Evolutionary conservation across 2,329 filamentous ascomycete genomes (phyloP).

Genomic region (Hymenoscyphus fructigenus): DNA sequence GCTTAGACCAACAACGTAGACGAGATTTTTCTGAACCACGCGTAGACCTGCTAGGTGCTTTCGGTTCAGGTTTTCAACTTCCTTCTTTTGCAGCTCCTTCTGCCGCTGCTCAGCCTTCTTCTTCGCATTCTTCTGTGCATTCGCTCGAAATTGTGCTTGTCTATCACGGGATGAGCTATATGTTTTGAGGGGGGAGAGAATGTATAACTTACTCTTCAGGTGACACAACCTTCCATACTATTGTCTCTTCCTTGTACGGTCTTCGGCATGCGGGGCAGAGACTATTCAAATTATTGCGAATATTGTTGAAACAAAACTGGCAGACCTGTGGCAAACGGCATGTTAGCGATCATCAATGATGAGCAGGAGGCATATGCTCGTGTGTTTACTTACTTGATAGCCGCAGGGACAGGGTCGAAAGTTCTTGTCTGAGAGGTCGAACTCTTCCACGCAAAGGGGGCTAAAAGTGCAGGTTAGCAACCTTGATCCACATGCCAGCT

Average conservation of each 20-base stretch:
- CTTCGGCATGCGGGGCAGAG: constrained; percentile 95
- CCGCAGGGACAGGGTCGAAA: constrained; percentile 97
- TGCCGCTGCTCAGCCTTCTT: constrained; percentile 83
- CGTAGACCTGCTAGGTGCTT: constrained; percentile 95
- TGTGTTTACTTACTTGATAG: constrained; percentile 73
- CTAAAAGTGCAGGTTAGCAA: constrained; percentile 50
- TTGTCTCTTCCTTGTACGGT: constrained; percentile 94
- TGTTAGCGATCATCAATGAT: constrained; percentile 14
- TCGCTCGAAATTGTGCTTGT: constrained; percentile 71
- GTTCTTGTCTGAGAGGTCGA: constrained; percentile 95
- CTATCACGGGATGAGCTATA: constrained; percentile 42
- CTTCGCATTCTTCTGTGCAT: constrained; percentile 87
- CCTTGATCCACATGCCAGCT: neutral
- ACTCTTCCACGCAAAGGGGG: constrained; percentile 97
- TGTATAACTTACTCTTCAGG: constrained; percentile 76
- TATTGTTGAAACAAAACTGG: constrained; percentile 99
- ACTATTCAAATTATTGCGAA: constrained; percentile 96
- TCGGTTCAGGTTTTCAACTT: constrained; percentile 91
- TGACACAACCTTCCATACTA: constrained; percentile 94
- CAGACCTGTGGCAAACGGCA: constrained; percentile 66
- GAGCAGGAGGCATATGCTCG: neutral
- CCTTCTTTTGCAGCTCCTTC: constrained; percentile 93
- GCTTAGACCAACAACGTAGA: constrained; percentile 94
- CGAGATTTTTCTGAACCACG: constrained; percentile 97
- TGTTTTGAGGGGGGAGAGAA: constrained; percentile 10